Conservation (phyloP, 768 basidiomycete species). For the Paxillus ammoniavirescens region DNA sequence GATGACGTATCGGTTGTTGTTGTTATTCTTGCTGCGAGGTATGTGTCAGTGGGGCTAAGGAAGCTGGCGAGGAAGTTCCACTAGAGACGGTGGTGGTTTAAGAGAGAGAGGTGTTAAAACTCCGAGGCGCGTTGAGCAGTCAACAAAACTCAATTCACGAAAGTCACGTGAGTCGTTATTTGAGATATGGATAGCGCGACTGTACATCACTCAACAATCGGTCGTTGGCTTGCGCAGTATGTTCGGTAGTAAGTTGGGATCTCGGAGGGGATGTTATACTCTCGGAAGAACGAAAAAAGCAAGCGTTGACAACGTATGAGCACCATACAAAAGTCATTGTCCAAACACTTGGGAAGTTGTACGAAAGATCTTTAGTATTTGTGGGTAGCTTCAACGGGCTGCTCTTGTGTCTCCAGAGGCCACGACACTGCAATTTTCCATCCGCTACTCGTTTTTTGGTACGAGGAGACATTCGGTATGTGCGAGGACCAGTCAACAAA, state of each 20-base stretch:
- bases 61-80: slow-evolving; percentile 20
- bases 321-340: slow-evolving; percentile 15
- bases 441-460: slow-evolving; percentile 29
- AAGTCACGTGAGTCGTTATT: slow-evolving; percentile 36
- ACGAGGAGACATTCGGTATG: slow-evolving; percentile 29
- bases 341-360: slow-evolving; percentile 14
- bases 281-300: slow-evolving; percentile 18
- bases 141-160: slow-evolving; percentile 39
- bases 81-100: slow-evolving; percentile 49
- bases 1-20: slow-evolving; percentile 10
- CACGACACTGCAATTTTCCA: slow-evolving; percentile 24
- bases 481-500: slow-evolving; percentile 20
- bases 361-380: slow-evolving; percentile 15
- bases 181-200: slow-evolving; percentile 27
- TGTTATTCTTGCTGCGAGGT: slow-evolving; percentile 13
- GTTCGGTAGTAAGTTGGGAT: slow-evolving; percentile 3
- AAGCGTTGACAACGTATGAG: not conserved
- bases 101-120: slow-evolving; percentile 40
- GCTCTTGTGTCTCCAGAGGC: slow-evolving; percentile 15
- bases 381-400: slow-evolving; percentile 13
- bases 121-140: slow-evolving; percentile 40
- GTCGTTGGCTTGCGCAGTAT: not conserved
- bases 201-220: slow-evolving; percentile 8
- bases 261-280: slow-evolving; percentile 10
- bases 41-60: slow-evolving; percentile 14